Percentiles rank a stretch among this genome's conserved stretches.
phyloP scores from a whole-genome alignment of 495 filamentous ascomycete species.

The Penicillium argentinense region DNA sequence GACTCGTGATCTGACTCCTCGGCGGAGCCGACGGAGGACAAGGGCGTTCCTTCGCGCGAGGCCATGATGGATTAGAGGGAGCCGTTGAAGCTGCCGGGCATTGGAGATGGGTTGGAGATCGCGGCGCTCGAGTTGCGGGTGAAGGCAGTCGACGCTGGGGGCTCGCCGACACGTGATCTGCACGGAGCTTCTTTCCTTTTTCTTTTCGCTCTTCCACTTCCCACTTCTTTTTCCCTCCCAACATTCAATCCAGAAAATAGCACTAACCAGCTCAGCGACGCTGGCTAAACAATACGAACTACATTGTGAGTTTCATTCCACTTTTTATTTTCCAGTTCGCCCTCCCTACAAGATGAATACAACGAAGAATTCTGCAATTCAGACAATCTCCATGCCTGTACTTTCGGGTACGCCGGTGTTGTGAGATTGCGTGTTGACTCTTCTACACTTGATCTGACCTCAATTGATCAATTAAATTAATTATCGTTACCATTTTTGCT shows the following conservation, averaged over 20 bases:
- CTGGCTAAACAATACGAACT: too few relatives aligned
- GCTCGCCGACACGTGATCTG: too few relatives aligned
- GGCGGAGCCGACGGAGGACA: conserved; percentile 52
- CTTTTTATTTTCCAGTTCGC: too few relatives aligned
- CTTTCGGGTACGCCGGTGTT: conserved; percentile 10
- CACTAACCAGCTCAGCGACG: too few relatives aligned
- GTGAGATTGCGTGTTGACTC: conserved; percentile 53
- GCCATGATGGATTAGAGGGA: conserved; percentile 40
- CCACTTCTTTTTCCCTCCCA: neutral
- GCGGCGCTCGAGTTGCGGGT: too few relatives aligned
- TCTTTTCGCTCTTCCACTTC: neutral
- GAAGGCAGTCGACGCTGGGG: too few relatives aligned
- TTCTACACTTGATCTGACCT: conserved; percentile 60
- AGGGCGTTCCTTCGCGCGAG: conserved; percentile 45
- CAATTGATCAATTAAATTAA: conserved; percentile 4
- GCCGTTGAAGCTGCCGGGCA: neutral
- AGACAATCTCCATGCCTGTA: conserved; percentile 44
- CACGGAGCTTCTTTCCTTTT: neutral
- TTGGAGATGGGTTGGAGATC: neutral
- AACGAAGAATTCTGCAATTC: conserved; percentile 59
- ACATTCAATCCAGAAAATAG: too few relatives aligned
- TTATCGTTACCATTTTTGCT: conserved; percentile 1
- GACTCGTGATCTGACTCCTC: conserved; percentile 52
- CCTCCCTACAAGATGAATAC: conserved; percentile 40
- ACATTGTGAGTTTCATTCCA: too few relatives aligned